Evolutionary conservation across 1,284 basidiomycete genomes (phyloP).

Genomic region (Apiotrichum siamense): DNA sequence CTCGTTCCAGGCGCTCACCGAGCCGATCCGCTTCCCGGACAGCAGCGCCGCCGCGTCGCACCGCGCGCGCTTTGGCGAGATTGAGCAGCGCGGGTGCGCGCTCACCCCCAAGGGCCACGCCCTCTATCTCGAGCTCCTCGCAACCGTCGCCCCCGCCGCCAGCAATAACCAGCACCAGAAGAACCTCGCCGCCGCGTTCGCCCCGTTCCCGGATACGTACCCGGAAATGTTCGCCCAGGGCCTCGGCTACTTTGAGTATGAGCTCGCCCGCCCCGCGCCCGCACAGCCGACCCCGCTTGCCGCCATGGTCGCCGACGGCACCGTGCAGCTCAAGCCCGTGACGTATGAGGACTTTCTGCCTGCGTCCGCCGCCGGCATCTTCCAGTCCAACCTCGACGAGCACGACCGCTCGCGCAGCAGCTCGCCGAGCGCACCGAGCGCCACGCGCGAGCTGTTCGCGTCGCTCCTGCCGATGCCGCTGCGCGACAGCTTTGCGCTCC

Average conservation of each 20-base stretch:
- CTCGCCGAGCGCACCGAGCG: conserved; percentile 7
- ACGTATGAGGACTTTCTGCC: conserved; percentile 50
- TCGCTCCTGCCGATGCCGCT: conserved; percentile 18
- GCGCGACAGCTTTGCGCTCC: conserved; percentile 27
- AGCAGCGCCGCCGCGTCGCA: conserved; percentile 31
- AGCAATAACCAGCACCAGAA: conserved; percentile 39
- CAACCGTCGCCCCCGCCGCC: conserved; percentile 23
- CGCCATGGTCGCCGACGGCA: conserved; percentile 35
- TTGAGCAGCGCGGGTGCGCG: conserved; percentile 48
- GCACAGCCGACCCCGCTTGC: too few species aligned
- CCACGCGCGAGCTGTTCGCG: conserved; percentile 21
- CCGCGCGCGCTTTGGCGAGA: conserved; percentile 50
- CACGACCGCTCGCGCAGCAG: conserved; percentile 9
- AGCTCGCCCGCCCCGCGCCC: conserved; percentile 3
- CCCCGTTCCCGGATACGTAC: conserved; percentile 36
- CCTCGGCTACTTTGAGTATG: conserved; percentile 39
- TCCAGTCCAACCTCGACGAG: conserved; percentile 45
- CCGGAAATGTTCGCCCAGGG: conserved; percentile 23
- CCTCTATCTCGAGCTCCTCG: conserved; percentile 34
- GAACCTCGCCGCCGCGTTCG: conserved; percentile 25
- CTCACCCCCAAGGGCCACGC: conserved; percentile 44
- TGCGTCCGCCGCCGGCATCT: conserved; percentile 49
- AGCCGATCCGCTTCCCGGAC: conserved; percentile 42
- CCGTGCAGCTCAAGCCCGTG: conserved; percentile 38
- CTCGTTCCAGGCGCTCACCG: conserved; percentile 47